Evolutionary conservation across 2,329 filamentous ascomycete genomes (phyloP).

Genomic region (Aspergillus brunneoviolaceus): DNA sequence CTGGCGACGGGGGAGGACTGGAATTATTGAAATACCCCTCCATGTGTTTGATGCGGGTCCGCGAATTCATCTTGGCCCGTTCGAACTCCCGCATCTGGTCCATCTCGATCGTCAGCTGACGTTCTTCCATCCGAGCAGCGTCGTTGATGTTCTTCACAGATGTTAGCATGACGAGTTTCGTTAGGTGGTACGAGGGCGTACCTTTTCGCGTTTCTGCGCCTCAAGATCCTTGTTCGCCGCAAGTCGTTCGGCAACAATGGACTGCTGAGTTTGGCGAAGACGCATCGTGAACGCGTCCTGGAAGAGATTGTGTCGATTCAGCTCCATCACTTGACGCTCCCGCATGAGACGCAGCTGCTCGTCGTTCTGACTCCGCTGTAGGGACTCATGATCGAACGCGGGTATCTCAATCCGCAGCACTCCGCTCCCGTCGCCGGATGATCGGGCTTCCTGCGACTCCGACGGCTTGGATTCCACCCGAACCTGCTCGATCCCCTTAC

Average conservation of each 20-base stretch:
- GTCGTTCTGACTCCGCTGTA: conserved; percentile 37
- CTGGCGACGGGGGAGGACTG: conserved; percentile 35
- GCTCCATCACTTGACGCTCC: conserved; percentile 31
- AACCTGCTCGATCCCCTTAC: conserved; percentile 36
- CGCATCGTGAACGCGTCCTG: conserved; percentile 32
- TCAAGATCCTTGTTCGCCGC: conserved; percentile 32
- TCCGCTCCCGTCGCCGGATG: conserved; percentile 19
- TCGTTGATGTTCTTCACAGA: conserved; percentile 36
- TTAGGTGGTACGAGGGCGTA: conserved; percentile 16
- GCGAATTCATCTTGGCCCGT: conserved; percentile 42
- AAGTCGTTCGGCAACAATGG: conserved; percentile 29
- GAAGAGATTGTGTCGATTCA: conserved; percentile 35
- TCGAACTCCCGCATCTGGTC: conserved; percentile 47
- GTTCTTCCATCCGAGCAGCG: conserved; percentile 41
- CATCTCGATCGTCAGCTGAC: conserved; percentile 46
- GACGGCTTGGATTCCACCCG: conserved; percentile 27
- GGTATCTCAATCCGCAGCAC: conserved; percentile 33
- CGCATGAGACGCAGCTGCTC: conserved; percentile 31
- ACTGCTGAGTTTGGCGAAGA: conserved; percentile 32
- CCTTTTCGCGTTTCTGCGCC: conserved; percentile 41
- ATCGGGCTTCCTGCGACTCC: conserved; percentile 5
- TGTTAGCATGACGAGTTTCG: neutral
- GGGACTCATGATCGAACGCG: conserved; percentile 34
- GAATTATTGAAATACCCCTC: conserved; percentile 47
- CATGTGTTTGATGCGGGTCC: conserved; percentile 49